Evolutionary conservation across 495 filamentous ascomycete genomes (phyloP).

Genomic region (Bryoglossum gracile): DNA sequence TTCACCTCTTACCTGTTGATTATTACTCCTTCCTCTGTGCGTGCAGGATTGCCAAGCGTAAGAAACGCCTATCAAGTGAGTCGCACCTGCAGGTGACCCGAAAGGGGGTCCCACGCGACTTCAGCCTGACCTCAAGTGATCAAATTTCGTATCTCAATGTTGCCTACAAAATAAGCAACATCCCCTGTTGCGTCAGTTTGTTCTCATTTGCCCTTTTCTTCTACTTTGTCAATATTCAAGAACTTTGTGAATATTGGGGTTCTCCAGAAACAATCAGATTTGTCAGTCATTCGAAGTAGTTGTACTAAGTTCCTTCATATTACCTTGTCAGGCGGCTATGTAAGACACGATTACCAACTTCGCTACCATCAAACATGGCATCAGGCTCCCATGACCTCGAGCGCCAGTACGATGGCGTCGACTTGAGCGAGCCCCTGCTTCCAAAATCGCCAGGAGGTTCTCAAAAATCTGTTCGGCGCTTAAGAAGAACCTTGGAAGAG

Average conservation of each 20-base stretch:
- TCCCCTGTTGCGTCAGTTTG: no score
- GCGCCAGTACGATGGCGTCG: background rate
- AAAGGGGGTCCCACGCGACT: background rate
- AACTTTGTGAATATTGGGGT: no score
- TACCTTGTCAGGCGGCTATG: no score
- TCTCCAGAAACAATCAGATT: no score
- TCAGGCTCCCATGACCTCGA: background rate
- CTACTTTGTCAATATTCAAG: no score
- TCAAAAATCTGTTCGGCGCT: background rate
- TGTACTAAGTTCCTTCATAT: no score
- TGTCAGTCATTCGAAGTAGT: no score
- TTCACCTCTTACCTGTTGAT: background rate
- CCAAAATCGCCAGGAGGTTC: background rate
- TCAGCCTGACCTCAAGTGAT: background rate
- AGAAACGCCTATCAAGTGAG: background rate
- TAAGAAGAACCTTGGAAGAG: constrained; percentile 1
- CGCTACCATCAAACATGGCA: background rate
- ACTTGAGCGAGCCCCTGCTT: constrained; percentile 9
- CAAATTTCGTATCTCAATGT: no score
- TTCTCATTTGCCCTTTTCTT: no score
- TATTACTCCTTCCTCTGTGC: background rate
- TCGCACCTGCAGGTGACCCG: background rate
- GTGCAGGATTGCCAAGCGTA: background rate
- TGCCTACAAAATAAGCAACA: no score
- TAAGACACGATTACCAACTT: no score